Conservation (phyloP, 768 basidiomycete genomes). For the Porphyrellus cyaneotinctus region DNA sequence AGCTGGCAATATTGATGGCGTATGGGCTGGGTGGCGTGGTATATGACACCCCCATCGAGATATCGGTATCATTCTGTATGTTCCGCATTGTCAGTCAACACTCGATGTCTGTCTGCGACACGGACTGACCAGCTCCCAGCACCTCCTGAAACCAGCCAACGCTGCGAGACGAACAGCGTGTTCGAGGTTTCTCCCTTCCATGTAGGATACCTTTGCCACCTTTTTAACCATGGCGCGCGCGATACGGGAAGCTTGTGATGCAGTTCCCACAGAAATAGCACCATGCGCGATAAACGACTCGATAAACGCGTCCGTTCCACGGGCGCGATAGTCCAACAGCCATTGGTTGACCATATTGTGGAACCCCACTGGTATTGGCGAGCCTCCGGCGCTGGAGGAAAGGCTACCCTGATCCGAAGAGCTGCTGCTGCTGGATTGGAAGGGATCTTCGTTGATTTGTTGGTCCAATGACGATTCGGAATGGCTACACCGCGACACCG, state of each 20-base stretch:
- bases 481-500: not conserved
- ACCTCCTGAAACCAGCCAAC: slow-evolving; percentile 13
- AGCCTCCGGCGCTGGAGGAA: not conserved
- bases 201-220: slow-evolving; percentile 5
- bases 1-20: slow-evolving; percentile 29
- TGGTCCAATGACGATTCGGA: not conserved
- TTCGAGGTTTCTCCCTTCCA: slow-evolving; percentile 12
- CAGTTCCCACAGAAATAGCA: slow-evolving; percentile 7
- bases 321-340: slow-evolving; percentile 19
- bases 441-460: not conserved
- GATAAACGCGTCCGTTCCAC: slow-evolving; percentile 13
- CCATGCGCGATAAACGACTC: slow-evolving; percentile 18
- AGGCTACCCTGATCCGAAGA: slow-evolving; percentile 11
- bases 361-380: slow-evolving; percentile 11
- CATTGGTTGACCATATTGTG: slow-evolving; percentile 14
- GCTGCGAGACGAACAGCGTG: slow-evolving; percentile 9
- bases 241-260: slow-evolving; percentile 15
- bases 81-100: not conserved
- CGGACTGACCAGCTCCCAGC: slow-evolving; percentile 17
- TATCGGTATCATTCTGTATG: slow-evolving; percentile 18
- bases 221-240: slow-evolving; percentile 7
- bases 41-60: slow-evolving; percentile 1
- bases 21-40: slow-evolving; percentile 10
- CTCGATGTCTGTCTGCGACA: not conserved
- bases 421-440: not conserved